Conservation (phyloP, 1,139 yeast genomes). For the Wickerhamomyces sp. region DNA sequence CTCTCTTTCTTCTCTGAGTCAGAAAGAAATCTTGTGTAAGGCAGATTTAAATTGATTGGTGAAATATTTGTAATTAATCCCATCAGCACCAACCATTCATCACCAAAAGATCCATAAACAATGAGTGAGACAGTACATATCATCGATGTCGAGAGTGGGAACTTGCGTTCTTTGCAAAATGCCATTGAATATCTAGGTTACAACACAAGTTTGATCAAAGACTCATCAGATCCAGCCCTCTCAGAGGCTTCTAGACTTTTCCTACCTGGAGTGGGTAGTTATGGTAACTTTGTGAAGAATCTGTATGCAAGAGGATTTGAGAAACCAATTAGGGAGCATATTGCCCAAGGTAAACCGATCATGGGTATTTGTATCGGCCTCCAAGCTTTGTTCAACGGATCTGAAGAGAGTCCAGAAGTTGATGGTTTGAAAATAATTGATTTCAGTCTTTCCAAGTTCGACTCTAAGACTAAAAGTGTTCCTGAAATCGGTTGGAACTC, state of each 20-base stretch:
- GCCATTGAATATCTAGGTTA: conserved; percentile 79
- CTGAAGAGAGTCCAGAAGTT: conserved; percentile 66
- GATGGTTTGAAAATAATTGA: conserved; percentile 52
- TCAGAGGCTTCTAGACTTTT: conserved; percentile 49
- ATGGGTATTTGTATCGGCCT: conserved; percentile 98
- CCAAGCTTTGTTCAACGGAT: conserved; percentile 70
- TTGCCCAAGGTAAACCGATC: conserved; percentile 68
- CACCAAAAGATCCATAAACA: not conserved
- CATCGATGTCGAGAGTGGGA: conserved; percentile 94
- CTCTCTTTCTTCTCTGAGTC: no score
- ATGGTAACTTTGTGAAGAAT: conserved; percentile 83
- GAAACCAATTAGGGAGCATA: conserved; percentile 59
- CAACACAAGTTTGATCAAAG: conserved; percentile 45
- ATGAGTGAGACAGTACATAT: conserved; percentile 50
- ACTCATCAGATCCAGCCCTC: conserved; percentile 38
- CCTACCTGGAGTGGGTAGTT: conserved; percentile 95
- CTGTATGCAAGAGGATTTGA: conserved; percentile 57
- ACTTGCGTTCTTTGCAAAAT: conserved; percentile 80
- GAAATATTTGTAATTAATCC: not conserved
- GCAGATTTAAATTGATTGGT: no score
- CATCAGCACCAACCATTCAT: no score
- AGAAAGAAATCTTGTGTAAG: no score
- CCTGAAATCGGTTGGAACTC: conserved; percentile 97
- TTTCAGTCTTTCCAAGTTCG: conserved; percentile 53
- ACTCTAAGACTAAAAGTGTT: conserved; percentile 66